These are phyloP conservation scores for Scorias spongiosa DNA, from an alignment of 2,329 filamentous ascomycete species.

Conservation along the genomic window DNA sequence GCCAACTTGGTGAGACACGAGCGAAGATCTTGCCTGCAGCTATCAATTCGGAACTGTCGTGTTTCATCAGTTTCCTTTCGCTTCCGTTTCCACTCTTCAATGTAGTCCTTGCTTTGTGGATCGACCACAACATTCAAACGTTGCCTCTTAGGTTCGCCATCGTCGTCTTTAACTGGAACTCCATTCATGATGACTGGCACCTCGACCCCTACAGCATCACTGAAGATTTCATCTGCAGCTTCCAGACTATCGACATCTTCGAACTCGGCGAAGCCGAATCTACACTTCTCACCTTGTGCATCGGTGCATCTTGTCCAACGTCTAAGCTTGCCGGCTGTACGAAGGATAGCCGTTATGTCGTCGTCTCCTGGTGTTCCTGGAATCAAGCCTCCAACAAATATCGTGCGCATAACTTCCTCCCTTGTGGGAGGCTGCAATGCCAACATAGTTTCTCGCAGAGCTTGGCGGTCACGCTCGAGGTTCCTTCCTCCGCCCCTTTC, in stretches of 20 bases:
- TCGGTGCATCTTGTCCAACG: slow-evolving; percentile 72
- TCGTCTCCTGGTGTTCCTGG: slow-evolving; percentile 63
- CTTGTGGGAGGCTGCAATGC: slow-evolving; percentile 61
- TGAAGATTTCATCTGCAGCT: slow-evolving; percentile 67
- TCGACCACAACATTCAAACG: slow-evolving; percentile 50
- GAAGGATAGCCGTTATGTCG: slow-evolving; percentile 62
- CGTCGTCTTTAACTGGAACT: slow-evolving; percentile 21
- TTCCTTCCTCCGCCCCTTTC: slow-evolving; percentile 33
- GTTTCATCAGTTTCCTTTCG: slow-evolving; percentile 47
- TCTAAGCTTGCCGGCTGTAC: slow-evolving; percentile 57
- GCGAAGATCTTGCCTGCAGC: slow-evolving; percentile 54
- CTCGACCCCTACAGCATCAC: slow-evolving; percentile 54
- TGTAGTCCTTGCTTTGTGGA: slow-evolving; percentile 64
- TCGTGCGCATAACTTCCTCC: slow-evolving; percentile 82
- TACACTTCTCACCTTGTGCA: slow-evolving; percentile 65
- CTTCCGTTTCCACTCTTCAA: slow-evolving; percentile 63
- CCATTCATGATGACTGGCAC: slow-evolving; percentile 43
- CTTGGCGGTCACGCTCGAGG: slow-evolving; percentile 35
- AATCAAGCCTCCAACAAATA: slow-evolving; percentile 79
- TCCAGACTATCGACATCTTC: slow-evolving; percentile 80
- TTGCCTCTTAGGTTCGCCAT: slow-evolving; percentile 21
- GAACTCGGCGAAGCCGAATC: slow-evolving; percentile 91
- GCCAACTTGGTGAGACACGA: slow-evolving; percentile 56
- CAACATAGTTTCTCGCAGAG: slow-evolving; percentile 17
- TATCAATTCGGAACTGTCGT: slow-evolving; percentile 52